phyloP scores from a whole-genome alignment of 352 stramenopile genomes.

The Pythium myriotylum region DNA sequence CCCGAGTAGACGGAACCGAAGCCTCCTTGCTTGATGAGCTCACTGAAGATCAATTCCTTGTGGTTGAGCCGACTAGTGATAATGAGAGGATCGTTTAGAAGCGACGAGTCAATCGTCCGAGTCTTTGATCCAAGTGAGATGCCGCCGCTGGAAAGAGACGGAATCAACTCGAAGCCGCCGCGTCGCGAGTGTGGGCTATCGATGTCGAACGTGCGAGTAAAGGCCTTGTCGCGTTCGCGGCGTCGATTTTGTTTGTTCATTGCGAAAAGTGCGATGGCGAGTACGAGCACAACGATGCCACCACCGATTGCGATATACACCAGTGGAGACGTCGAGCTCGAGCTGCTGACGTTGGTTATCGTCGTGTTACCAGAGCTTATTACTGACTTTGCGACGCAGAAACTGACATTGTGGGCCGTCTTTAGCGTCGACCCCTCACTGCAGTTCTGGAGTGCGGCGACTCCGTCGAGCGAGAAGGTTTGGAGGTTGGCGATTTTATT shows the following conservation, averaged over 20 bases:
- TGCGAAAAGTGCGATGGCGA: neutral
- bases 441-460: neutral
- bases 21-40: slow-evolving; percentile 58
- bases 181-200: too few relatives aligned
- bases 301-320: slow-evolving; percentile 5
- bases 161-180: too few relatives aligned
- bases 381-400: neutral
- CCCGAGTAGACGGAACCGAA: slow-evolving; percentile 65
- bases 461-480: neutral
- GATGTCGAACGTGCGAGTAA: too few relatives aligned
- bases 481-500: neutral
- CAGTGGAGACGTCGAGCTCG: neutral
- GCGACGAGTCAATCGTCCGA: slow-evolving; percentile 28
- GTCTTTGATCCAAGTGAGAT: slow-evolving; percentile 8
- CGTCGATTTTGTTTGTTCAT: neutral
- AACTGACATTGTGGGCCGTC: neutral
- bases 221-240: too few relatives aligned
- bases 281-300: neutral
- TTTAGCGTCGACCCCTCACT: neutral
- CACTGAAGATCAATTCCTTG: slow-evolving; percentile 53
- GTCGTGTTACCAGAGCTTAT: neutral
- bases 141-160: too few relatives aligned
- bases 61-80: slow-evolving; percentile 58
- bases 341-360: neutral
- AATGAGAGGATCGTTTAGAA: slow-evolving; percentile 61